phyloP scores from a whole-genome alignment of 495 filamentous ascomycete genomes.

The Talaromyces stipitatus region DNA sequence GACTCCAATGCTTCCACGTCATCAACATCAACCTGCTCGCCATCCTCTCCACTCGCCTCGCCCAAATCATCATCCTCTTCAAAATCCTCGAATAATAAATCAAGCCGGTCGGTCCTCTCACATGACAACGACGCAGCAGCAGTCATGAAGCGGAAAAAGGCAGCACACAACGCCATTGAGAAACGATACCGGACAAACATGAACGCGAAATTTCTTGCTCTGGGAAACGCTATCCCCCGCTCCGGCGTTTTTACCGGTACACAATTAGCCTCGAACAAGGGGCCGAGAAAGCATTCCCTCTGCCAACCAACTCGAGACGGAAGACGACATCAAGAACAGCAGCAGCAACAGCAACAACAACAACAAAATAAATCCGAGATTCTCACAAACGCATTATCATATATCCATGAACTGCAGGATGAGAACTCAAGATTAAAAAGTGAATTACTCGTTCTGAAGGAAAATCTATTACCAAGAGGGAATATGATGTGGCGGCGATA shows the following conservation, averaged over 20 bases:
- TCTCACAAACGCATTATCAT: conserved; percentile 61
- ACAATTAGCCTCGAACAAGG: conserved; percentile 1
- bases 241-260: conserved; percentile 13
- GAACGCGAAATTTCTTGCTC: conserved; percentile 42
- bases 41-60: conserved; percentile 1
- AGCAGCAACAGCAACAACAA: conserved; percentile 16
- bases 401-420: conserved; percentile 50
- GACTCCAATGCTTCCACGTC: neutral
- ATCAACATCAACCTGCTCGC: conserved; percentile 2
- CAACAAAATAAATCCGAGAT: conserved; percentile 47
- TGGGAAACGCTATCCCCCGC: conserved; percentile 34
- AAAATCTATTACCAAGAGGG: conserved; percentile 24
- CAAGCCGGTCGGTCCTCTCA: neutral
- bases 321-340: neutral
- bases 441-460: conserved; percentile 30
- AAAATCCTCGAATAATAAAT: neutral
- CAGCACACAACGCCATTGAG: conserved; percentile 48
- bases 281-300: conserved; percentile 7
- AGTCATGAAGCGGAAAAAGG: conserved; percentile 25
- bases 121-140: neutral
- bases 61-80: neutral
- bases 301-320: neutral
- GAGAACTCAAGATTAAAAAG: conserved; percentile 31
- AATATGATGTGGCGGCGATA: conserved; percentile 20
- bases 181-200: conserved; percentile 47